Evolutionary conservation across 176 grass and related monocot species (phyloP).

Genomic region (Microstegium vimineum): DNA sequence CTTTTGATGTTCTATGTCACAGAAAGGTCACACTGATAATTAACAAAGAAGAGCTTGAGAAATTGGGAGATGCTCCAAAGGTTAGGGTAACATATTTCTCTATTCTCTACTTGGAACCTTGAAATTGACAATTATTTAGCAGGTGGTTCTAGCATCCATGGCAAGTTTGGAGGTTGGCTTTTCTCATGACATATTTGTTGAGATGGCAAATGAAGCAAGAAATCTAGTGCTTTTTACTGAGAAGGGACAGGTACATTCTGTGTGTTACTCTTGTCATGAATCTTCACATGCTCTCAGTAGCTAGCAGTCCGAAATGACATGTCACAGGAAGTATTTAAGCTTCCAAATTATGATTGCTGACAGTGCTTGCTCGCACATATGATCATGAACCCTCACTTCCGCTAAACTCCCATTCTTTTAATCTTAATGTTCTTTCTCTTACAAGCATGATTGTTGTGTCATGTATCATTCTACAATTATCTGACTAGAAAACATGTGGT

Average conservation of each 20-base stretch:
- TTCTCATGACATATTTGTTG: constrained; percentile 99
- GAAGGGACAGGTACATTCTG: constrained; percentile 74
- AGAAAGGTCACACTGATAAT: constrained; percentile 82
- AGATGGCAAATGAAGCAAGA: constrained; percentile 79
- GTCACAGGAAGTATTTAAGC: neutral
- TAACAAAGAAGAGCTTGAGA: constrained; percentile 84
- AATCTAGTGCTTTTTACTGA: constrained; percentile 95
- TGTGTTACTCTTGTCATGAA: neutral
- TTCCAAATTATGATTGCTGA: constrained; percentile 1
- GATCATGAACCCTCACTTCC: neutral
- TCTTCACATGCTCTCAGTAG: constrained; percentile 15
- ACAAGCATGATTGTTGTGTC: neutral
- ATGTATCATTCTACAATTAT: constrained; percentile 1
- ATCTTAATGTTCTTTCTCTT: constrained; percentile 4
- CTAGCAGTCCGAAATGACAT: neutral
- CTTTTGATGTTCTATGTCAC: constrained; percentile 21
- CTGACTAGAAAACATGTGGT: constrained; percentile 12
- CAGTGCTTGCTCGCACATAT: neutral
- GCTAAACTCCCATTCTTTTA: neutral
- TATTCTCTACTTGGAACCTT: constrained; percentile 21
- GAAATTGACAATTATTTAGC: constrained; percentile 42
- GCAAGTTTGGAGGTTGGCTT: constrained; percentile 93
- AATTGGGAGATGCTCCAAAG: constrained; percentile 74
- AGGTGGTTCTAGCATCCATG: constrained; percentile 96
- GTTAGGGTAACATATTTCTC: constrained; percentile 50